Conservation (phyloP, 768 basidiomycete species). For the Boletus sp. region DNA sequence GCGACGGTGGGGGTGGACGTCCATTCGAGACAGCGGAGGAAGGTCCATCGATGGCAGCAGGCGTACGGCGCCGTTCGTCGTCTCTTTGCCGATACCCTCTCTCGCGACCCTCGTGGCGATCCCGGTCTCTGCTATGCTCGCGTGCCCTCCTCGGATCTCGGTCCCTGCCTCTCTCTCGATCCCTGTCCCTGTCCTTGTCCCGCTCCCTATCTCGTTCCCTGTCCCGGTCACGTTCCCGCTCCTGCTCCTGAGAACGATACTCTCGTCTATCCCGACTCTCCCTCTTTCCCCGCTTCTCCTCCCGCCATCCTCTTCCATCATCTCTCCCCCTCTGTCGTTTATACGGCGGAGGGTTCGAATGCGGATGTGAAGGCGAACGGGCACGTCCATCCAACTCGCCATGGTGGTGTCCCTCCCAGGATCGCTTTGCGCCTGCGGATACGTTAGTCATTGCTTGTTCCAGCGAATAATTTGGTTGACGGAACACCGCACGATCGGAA, state of each 20-base stretch:
- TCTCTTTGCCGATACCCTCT: conserved; percentile 31
- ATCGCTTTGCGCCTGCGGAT: conserved; percentile 80
- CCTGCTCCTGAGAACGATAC: conserved; percentile 36
- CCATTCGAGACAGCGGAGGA: conserved; percentile 20
- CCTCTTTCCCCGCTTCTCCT: conserved; percentile 43
- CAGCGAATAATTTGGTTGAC: conserved; percentile 54
- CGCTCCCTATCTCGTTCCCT: conserved; percentile 29
- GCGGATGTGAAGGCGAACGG: conserved; percentile 13
- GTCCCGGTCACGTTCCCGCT: conserved; percentile 31
- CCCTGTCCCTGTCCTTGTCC: conserved; percentile 35
- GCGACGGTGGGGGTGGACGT: conserved; percentile 13
- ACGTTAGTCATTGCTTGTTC: conserved; percentile 67
- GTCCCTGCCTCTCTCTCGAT: conserved; percentile 35
- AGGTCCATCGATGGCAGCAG: conserved; percentile 7
- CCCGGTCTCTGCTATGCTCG: conserved; percentile 28
- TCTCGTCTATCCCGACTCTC: conserved; percentile 37
- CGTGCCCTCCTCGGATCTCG: conserved; percentile 34
- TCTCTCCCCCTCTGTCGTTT: conserved; percentile 56
- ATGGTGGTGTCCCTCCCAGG: conserved; percentile 57
- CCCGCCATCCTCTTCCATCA: conserved; percentile 65
- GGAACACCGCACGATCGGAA: conserved; percentile 74
- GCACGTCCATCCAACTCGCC: conserved; percentile 32
- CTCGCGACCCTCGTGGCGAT: conserved; percentile 27
- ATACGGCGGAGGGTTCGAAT: conserved; percentile 19
- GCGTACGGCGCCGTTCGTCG: conserved; percentile 26